Percentiles rank a stretch among this genome's conserved stretches.
Evolutionary conservation across 2,329 filamentous ascomycete species (phyloP).

Genomic region (Xylogone sp.): DNA sequence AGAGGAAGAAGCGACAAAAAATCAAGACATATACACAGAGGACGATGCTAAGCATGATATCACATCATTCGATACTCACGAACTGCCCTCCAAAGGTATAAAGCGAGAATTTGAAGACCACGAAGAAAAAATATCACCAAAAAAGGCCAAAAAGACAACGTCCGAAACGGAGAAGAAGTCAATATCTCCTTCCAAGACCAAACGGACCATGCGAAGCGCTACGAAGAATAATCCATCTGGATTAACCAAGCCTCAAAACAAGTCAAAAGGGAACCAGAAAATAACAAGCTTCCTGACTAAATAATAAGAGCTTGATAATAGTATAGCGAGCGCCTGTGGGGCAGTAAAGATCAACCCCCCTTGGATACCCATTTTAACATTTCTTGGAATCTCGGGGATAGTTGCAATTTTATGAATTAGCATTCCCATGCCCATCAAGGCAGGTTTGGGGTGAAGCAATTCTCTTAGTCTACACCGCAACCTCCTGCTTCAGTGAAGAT

Average conservation of each 20-base stretch:
- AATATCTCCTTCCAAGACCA: conserved; percentile 11
- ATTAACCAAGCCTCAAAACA: conserved; percentile 15
- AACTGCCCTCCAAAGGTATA: conserved; percentile 13
- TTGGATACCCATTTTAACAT: no score
- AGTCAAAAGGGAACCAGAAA: conserved; percentile 29
- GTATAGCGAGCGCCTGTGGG: no score
- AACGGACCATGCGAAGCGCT: conserved; percentile 24
- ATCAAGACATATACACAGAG: conserved; percentile 22
- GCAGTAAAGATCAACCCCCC: no score
- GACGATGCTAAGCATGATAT: conserved; percentile 18
- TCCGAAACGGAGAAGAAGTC: conserved; percentile 13
- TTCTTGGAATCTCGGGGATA: no score
- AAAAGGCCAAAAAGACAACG: conserved; percentile 18
- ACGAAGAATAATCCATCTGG: conserved; percentile 26
- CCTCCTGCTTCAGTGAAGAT: no score
- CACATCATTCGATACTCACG: background rate
- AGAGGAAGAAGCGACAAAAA: no score
- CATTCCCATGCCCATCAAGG: no score
- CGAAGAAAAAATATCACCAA: conserved; percentile 16
- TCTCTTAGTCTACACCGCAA: no score
- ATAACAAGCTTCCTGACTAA: conserved; percentile 54
- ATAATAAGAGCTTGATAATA: conserved; percentile 30
- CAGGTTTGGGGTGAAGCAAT: no score
- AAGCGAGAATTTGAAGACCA: conserved; percentile 25
- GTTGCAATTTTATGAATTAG: no score